phyloP scores from a whole-genome alignment of 345 rosid genomes.

The Eucalyptus cloeziana region DNA sequence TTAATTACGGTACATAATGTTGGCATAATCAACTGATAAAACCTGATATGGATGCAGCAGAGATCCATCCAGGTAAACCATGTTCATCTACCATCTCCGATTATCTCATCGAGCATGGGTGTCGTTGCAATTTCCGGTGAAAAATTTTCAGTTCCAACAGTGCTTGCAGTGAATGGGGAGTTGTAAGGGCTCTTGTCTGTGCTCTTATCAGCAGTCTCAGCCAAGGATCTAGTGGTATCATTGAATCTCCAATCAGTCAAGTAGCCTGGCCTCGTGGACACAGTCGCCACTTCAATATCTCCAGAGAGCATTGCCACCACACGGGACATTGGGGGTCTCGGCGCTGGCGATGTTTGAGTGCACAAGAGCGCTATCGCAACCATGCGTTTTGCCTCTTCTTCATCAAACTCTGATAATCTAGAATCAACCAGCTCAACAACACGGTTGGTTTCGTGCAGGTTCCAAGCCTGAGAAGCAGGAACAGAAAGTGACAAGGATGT shows the following conservation, averaged over 20 bases:
- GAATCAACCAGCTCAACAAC: slow-evolving; percentile 33
- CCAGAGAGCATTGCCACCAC: slow-evolving; percentile 59
- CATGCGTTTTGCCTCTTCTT: slow-evolving; percentile 34
- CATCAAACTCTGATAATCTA: slow-evolving; percentile 10
- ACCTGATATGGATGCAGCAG: background rate
- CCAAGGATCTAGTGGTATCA: slow-evolving; percentile 16
- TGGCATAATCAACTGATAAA: background rate
- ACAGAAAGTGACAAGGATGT: background rate
- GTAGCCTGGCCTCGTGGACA: slow-evolving; percentile 36
- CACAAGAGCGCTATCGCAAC: slow-evolving; percentile 47
- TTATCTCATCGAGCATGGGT: background rate
- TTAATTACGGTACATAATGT: background rate
- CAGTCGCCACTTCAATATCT: slow-evolving; percentile 43
- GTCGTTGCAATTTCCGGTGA: background rate
- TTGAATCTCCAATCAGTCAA: slow-evolving; percentile 46
- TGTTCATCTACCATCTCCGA: background rate
- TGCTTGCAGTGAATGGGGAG: background rate
- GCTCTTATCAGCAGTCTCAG: background rate
- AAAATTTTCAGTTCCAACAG: background rate
- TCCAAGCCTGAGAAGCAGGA: slow-evolving; percentile 37
- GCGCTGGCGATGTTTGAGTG: slow-evolving; percentile 41
- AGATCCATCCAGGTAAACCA: background rate
- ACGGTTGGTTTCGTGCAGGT: slow-evolving; percentile 30
- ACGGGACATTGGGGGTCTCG: slow-evolving; percentile 56
- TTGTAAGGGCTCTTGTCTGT: background rate